These are phyloP conservation scores for Amyloporia xantha DNA, from an alignment of 768 basidiomycete genomes.

Conservation along the genomic window DNA sequence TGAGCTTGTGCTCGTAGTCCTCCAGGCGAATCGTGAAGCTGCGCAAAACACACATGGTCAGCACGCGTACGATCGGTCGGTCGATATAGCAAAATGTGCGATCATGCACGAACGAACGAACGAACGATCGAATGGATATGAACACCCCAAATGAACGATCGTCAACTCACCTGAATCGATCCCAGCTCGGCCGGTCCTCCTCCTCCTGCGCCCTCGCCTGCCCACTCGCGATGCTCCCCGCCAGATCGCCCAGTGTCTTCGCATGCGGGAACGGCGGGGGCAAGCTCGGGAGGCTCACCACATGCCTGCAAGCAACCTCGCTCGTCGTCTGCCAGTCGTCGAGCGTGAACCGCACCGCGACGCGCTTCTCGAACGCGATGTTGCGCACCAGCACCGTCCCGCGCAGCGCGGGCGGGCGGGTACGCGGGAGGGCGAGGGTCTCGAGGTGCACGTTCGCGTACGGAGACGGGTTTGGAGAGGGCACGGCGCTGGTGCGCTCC, in stretches of 20 bases:
- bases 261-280: constrained; percentile 25
- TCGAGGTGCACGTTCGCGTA: constrained; percentile 33
- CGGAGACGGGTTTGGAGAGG: constrained; percentile 23
- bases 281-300: constrained; percentile 34
- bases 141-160: no score
- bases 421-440: constrained; percentile 30
- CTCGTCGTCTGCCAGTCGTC: constrained; percentile 93
- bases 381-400: constrained; percentile 85
- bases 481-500: constrained; percentile 36
- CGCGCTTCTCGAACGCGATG: constrained; percentile 77
- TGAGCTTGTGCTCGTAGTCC: constrained; percentile 52
- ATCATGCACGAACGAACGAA: background rate
- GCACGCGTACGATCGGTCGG: background rate
- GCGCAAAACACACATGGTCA: background rate
- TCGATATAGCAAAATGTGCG: background rate
- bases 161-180: constrained; percentile 29
- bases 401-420: constrained; percentile 38
- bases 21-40: constrained; percentile 61
- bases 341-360: constrained; percentile 83
- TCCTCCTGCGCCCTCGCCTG: constrained; percentile 11
- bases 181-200: constrained; percentile 20
- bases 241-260: constrained; percentile 35
- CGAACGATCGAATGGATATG: no score
- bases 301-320: constrained; percentile 61
- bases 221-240: constrained; percentile 27